Evolutionary conservation across 1,284 basidiomycete genomes (phyloP), one percentile per base, ranked within the genome.

Genomic region (Meira miltonrushii): DNA sequence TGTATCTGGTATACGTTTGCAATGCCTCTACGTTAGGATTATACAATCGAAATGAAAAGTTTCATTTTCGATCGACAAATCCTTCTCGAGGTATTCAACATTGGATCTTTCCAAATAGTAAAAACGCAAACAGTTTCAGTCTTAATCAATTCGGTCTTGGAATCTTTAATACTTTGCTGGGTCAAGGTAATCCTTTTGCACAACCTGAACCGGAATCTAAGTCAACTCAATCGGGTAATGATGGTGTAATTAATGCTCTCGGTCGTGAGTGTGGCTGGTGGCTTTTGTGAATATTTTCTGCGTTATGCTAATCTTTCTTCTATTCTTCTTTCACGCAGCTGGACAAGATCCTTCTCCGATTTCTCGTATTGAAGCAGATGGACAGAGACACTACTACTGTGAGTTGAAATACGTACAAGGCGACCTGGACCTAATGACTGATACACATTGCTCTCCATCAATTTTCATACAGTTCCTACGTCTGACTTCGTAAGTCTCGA

Each of bases 261-360:
- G 47, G 47, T 37, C 15, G 47, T 50, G 21, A 50, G 47, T 50
- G 10, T 50, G 47, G n/a, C 21, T 37, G n/a, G 46, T 10, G 9
- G 17, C 10, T 28, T 28, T 50, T 25, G 12, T 5, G 21, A 25
- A 50, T n/a, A 25, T 25, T 50, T 3, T 15, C 10, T 15, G 40
- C 3, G 11, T 6, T 3, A 4, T 25, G 15, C 5, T 15, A 13
- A 37, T 13, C n/a, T 28, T 15, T 8, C 17, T 44, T 44, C 43
- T 25, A 3, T 44, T 17, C 17, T 4, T 25, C 21, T 13, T 28
- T 10, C 46, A 28, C 12, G 25, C n/a, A 50, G 47, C 13, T n/a
- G 47, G 47, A 50, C 47, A 50, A 50, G 47, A 50, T 50, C 47
- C 47, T 25, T 25, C 21, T 6, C 47, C 47, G 5, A n/a, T 17